Base-by-base conservation (phyloP, 1,139 yeast genomes). In the Starmera stellimalicola region DNA sequence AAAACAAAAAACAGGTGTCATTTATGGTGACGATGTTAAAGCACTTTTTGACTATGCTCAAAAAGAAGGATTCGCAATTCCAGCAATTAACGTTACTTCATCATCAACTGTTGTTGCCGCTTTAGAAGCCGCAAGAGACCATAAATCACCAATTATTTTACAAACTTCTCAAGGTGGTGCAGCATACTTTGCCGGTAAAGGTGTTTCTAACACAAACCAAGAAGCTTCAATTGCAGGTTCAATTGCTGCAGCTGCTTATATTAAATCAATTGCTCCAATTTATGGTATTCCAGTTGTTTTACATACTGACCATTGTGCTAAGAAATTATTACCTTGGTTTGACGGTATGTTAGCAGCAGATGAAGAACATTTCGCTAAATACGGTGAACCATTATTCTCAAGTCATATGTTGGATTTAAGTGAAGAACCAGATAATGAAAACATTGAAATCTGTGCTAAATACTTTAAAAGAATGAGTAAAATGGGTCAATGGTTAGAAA, bases 151-250 rank as follows among this genome's bases (percentile, higher is more conserved):
- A 68, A 87, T 91, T 68, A 85, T 91, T 61, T 72, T 91, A 62
- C 99, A 91, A 71, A 77, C 91, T 51, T 91, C 98, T 44, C 88
- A 91, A 66, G 99, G 99, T 71, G 99, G 99, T 73, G 94, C 98
- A 52, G 98, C 97, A 47, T 93, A 75, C 85, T 91, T 91, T 63
- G 98, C 97, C 49, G 97, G 97, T 73, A 91, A 91, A 78, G 98
- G 98, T 68, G 88, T 93, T 52, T 74, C 74, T 63, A 93, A 91
- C 82, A 73, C 71, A 57, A 78, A 85, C 72, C 97, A 91, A 70
- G 70, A 70, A 55, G 98, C 97, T 44, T 81, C 98, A 41, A 83
- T 91, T 65, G 80, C 78, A 44, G 99, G 99, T 68, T 67, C 95
- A 58, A 62, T 91, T 61, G 96, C 99, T 56, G 98, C 97, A 57